Evolutionary conservation across 768 basidiomycete genomes (phyloP).

Genomic region (Boletus reticuloceps): DNA sequence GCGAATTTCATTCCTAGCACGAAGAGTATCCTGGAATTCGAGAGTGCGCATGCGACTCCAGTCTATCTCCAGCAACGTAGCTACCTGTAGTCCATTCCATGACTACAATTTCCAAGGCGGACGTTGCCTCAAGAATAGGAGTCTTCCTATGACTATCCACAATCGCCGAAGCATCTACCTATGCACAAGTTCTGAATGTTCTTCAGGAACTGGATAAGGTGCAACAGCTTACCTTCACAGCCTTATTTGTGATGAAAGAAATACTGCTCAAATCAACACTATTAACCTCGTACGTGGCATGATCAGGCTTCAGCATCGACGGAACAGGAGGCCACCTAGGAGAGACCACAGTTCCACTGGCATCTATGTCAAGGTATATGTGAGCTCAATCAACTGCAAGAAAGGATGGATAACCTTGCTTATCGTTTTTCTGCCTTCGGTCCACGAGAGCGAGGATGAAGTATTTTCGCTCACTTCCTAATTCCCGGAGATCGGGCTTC

Average conservation of each 20-base stretch:
- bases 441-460: slow-evolving; percentile 73
- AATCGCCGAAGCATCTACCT: slow-evolving; percentile 74
- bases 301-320: slow-evolving; percentile 42
- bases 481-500: slow-evolving; percentile 54
- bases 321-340: slow-evolving; percentile 78
- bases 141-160: slow-evolving; percentile 63
- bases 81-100: slow-evolving; percentile 53
- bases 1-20: slow-evolving; percentile 50
- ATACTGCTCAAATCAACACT: slow-evolving; percentile 72
- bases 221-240: slow-evolving; percentile 76
- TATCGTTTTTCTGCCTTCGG: slow-evolving; percentile 52
- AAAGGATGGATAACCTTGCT: slow-evolving; percentile 35
- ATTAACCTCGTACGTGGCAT: slow-evolving; percentile 64
- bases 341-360: slow-evolving; percentile 53
- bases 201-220: neutral
- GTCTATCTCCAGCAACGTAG: slow-evolving; percentile 69
- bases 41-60: slow-evolving; percentile 82
- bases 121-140: slow-evolving; percentile 55
- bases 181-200: slow-evolving; percentile 2
- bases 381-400: neutral
- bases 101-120: slow-evolving; percentile 47
- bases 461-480: slow-evolving; percentile 54
- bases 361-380: slow-evolving; percentile 42
- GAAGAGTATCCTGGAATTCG: slow-evolving; percentile 86
- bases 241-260: slow-evolving; percentile 64